phyloP scores from a whole-genome alignment of 108 stramenopile species.

The Conticribra weissflogii region DNA sequence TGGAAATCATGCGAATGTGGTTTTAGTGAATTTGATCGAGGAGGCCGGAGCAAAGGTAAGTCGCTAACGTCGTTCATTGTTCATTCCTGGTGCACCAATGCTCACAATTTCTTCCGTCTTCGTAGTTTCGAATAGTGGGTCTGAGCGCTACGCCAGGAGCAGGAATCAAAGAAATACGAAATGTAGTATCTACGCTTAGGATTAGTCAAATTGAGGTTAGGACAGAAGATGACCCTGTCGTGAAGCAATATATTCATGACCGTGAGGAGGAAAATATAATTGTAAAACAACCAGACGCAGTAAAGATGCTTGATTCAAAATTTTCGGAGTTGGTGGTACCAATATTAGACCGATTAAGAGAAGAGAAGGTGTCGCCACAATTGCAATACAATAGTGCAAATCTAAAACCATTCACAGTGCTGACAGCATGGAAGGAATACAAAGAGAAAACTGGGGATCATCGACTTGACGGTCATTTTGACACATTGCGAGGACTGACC shows the following conservation, averaged over 20 bases:
- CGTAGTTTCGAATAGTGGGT: conserved; percentile 81
- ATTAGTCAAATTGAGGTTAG: conserved; percentile 80
- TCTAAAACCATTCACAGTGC: conserved; percentile 53
- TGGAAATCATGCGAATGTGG: conserved; percentile 86
- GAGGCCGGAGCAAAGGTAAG: conserved; percentile 61
- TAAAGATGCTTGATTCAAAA: conserved; percentile 51
- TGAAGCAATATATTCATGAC: conserved; percentile 80
- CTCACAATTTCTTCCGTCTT: too few relatives aligned
- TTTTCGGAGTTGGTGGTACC: conserved; percentile 64
- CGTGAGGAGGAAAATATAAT: conserved; percentile 70
- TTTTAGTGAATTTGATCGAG: conserved; percentile 62
- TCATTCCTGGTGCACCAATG: too few relatives aligned
- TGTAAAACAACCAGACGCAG: conserved; percentile 50
- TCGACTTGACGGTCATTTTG: conserved; percentile 49
- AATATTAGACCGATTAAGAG: conserved; percentile 49
- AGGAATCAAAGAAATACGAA: conserved; percentile 84
- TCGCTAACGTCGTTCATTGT: too few relatives aligned
- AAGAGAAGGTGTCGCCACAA: conserved; percentile 32
- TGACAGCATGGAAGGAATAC: conserved; percentile 52
- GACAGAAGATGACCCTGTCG: conserved; percentile 81
- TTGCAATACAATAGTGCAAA: conserved; percentile 40
- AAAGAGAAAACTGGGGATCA: conserved; percentile 35
- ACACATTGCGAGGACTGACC: conserved; percentile 51
- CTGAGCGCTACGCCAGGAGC: conserved; percentile 96
- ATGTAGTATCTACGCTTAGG: conserved; percentile 72